Base-by-base conservation (phyloP, 352 stramenopile genomes). In the Globisporangium parvum region DNA sequence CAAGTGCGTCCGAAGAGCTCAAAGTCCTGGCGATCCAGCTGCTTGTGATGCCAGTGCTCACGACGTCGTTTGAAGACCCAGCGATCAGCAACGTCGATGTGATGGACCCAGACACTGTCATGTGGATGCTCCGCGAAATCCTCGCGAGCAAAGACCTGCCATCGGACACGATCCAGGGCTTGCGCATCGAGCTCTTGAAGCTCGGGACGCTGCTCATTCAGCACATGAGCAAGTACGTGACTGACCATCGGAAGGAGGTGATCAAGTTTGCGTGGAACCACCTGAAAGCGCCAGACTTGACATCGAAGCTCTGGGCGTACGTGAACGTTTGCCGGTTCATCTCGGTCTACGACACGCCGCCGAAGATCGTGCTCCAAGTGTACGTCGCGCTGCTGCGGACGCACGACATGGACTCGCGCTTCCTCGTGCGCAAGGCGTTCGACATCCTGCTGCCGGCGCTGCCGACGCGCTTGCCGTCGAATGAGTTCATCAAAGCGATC, bases 241-340 rank as follows among this genome's bases (percentile, higher is more conserved):
- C 83, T 6, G 83, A 97, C 17, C 84, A 98, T 60, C 75, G 93
- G 56, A 98, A 98, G 55, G 95, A 99, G 67, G 87, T 99, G 47
- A 96, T 99, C 52, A 99, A 99, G 71, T 99, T 98, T 84, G 96
- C 96, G 35, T 99, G 95, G 96, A 95, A 94, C 59, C 81, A 98
- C 61, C 73, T 99, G 20, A 99, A 98, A 71, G 88, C 85, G 1
- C 89, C 98, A 20, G 91, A 98, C 66, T 59, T 94, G 37, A 95
- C 79, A 14, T 98, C 91, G 9, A 99, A 99, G 69, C 83, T 98
- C 39, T 98, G 95, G 89, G 95, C 95, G 39, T 99, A 99, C 63
- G 81, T 99, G 52, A 98, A 98, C 63, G 85, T 99, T 0, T 98
- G 95, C 50, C 84, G 88, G 11, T 98, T 99, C 70, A 98, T 99